Base-by-base conservation (phyloP, 1,284 basidiomycete species). In the Cryptococcus sp. region DNA sequence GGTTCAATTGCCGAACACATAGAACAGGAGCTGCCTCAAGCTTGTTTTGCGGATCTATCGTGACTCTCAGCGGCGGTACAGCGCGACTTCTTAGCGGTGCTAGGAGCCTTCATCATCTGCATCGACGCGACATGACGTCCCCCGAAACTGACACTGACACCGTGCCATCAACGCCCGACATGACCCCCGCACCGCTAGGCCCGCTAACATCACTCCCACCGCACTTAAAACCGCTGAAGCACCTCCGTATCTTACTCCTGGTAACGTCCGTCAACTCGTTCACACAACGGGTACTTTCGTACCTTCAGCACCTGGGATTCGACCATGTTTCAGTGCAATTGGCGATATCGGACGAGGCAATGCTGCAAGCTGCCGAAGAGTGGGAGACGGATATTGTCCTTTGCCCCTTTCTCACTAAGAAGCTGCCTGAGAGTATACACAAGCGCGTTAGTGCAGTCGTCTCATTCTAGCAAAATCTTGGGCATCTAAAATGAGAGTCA, bases 201-300 rank as follows among this genome's bases (percentile, higher is more conserved):
- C 61, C 70, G 51, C 55, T 66, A 45, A 27, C 62, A 52, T 50
- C 66, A 52, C 45, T 69, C 50, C 53, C 66, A 27, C 17, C 58
- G 52, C 23, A 60, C 55, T 15, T 54, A 27, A 49, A 55, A 54
- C 57, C 65, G 60, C 57, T 70, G 55, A 57, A 62, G 54, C 50
- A 56, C 27, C 54, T 51, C 45, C 63, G 67, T 15, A 67, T 82
- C 64, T 72, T 82, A 39, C 76, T 82, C 52, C 70, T 82, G 41
- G 75, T 76, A 46, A 79, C 80, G 7, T 79, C 80, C 20, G 74
- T 78, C 71, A 81, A 82, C 71, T 80, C 79, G 52, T 77, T 80
- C 58, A 73, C 77, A 17, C 79, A 80, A 62, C 69, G 76, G 16
- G 60, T 77, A 5, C 66, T 72, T 10, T 75, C 78, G 1, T 75